phyloP scores from a whole-genome alignment of 2,329 filamentous ascomycete species.

The Botrytis cinerea region DNA sequence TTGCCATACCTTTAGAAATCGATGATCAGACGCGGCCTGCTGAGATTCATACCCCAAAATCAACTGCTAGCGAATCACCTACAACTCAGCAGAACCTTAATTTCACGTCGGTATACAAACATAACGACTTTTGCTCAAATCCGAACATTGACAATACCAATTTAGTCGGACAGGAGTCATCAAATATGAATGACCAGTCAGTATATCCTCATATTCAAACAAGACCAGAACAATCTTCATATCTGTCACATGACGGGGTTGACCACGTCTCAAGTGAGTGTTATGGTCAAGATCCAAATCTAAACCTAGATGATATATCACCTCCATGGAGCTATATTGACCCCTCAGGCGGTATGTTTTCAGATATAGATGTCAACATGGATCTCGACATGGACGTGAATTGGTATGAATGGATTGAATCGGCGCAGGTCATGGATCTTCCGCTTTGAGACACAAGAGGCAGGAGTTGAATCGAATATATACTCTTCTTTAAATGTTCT shows the following conservation, averaged over 20 bases:
- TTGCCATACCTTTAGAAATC: slow-evolving; percentile 26
- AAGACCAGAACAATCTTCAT: background rate
- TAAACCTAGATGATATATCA: slow-evolving; percentile 29
- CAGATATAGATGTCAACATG: slow-evolving; percentile 37
- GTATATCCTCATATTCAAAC: slow-evolving; percentile 16
- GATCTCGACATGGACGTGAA: slow-evolving; percentile 42
- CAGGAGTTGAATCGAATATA: background rate
- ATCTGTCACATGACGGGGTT: slow-evolving; percentile 20
- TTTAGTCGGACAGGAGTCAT: slow-evolving; percentile 20
- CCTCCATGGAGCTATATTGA: slow-evolving; percentile 39
- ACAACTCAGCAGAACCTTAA: background rate
- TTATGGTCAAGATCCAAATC: slow-evolving; percentile 22
- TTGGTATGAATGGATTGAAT: slow-evolving; percentile 46
- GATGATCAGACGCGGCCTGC: background rate
- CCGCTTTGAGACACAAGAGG: background rate
- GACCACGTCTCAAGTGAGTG: background rate
- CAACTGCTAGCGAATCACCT: background rate
- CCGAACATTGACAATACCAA: background rate
- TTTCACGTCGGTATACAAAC: background rate
- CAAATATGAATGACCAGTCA: slow-evolving; percentile 1
- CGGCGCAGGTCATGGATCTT: slow-evolving; percentile 37
- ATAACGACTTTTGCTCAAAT: background rate
- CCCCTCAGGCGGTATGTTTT: slow-evolving; percentile 31
- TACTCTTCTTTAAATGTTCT: background rate
- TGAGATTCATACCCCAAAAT: background rate